Percentiles rank a stretch among this genome's conserved stretches.
phyloP scores from a whole-genome alignment of 192 early-diverging fungal genomes.

The Entomortierella lignicola region DNA sequence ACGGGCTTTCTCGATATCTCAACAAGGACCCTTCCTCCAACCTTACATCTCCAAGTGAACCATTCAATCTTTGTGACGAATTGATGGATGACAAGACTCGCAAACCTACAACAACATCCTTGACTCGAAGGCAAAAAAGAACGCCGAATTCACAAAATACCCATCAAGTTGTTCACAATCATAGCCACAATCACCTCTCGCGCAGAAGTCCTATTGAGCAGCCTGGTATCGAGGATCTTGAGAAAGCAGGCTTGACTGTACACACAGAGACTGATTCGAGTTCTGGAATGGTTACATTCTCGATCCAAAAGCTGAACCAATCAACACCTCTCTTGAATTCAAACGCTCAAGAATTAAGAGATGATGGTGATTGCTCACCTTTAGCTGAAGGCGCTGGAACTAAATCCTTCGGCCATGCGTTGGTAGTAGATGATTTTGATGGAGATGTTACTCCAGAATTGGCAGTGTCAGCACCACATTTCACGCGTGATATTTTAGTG shows the following conservation, averaged over 20 bases:
- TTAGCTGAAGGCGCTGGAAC: no score
- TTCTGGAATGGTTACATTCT: constrained; percentile 4
- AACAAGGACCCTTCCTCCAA: constrained; percentile 24
- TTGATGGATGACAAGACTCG: constrained; percentile 10
- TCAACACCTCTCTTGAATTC: no score
- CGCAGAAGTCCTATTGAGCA: background rate
- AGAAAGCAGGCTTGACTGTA: constrained; percentile 9
- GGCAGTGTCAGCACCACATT: constrained; percentile 73
- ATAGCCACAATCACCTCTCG: background rate
- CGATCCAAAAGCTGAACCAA: constrained; percentile 5
- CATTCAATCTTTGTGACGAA: constrained; percentile 13
- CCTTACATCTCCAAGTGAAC: background rate
- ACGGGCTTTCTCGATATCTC: constrained; percentile 54
- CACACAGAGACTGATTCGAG: constrained; percentile 1
- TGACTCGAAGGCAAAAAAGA: background rate
- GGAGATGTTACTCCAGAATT: constrained; percentile 65
- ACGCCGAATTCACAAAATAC: background rate
- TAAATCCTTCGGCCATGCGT: constrained; percentile 65
- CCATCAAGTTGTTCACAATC: no score
- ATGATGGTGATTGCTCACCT: no score
- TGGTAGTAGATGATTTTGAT: constrained; percentile 75
- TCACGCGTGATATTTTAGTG: constrained; percentile 14
- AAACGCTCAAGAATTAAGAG: no score
- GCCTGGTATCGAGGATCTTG: constrained; percentile 6
- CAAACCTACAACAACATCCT: background rate